Conservation (phyloP, 164 flowering plant genomes). For the Nymphaea colorata region DNA sequence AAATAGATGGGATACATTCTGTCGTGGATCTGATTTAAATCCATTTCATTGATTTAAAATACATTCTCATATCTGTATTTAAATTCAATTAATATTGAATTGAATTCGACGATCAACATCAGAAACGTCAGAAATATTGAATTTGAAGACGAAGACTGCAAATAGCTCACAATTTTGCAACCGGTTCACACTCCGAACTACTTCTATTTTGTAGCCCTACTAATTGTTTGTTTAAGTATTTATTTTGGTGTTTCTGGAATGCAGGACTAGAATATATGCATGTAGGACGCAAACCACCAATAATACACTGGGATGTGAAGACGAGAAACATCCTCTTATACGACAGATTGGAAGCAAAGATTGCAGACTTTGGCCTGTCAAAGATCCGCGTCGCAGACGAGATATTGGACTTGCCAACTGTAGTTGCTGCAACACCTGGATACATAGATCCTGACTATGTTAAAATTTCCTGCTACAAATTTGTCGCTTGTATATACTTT, state of each 20-base stretch:
- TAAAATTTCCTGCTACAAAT: too few relatives aligned
- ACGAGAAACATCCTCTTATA: neutral
- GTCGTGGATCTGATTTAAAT: too few relatives aligned
- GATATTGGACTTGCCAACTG: neutral
- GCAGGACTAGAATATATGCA: constrained; percentile 2
- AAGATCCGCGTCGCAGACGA: neutral
- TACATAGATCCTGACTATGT: constrained; percentile 1
- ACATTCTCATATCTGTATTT: too few relatives aligned
- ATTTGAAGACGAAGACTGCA: neutral
- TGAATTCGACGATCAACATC: too few relatives aligned
- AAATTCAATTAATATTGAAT: too few relatives aligned
- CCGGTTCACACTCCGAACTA: neutral
- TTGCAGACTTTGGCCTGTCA: constrained; percentile 1
- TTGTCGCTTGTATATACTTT: too few relatives aligned
- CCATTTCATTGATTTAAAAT: too few relatives aligned
- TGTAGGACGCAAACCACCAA: constrained; percentile 1
- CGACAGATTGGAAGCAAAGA: neutral
- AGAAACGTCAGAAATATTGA: too few relatives aligned
- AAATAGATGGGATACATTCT: too few relatives aligned
- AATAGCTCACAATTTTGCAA: neutral
- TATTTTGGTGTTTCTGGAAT: neutral
- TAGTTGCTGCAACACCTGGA: neutral
- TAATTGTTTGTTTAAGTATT: too few relatives aligned
- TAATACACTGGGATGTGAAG: neutral
- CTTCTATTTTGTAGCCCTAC: neutral